These are phyloP conservation scores for Microdochium nivale DNA, from an alignment of 2,329 filamentous ascomycete genomes.

Conservation along the genomic window DNA sequence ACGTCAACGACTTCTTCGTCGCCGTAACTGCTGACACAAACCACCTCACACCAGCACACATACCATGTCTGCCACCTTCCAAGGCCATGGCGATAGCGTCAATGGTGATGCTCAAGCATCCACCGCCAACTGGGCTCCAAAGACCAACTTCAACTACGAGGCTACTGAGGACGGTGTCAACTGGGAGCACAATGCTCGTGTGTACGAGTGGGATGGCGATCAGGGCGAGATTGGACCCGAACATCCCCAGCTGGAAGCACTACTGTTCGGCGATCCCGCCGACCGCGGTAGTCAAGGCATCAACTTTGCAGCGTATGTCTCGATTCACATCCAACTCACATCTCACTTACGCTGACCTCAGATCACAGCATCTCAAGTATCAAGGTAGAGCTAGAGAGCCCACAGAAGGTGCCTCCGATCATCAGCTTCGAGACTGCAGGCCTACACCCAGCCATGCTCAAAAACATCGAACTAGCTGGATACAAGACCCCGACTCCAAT, in stretches of 20 bases:
- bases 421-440: constrained; percentile 64
- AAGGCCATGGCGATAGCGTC: background rate
- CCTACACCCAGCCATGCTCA: constrained; percentile 73
- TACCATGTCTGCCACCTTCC: background rate
- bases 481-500: constrained; percentile 76
- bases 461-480: constrained; percentile 66
- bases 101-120: constrained; percentile 5
- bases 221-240: constrained; percentile 76
- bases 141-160: constrained; percentile 39
- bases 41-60: background rate
- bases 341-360: background rate
- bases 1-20: too few relatives aligned
- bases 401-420: constrained; percentile 39
- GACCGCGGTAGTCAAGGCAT: constrained; percentile 44
- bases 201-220: constrained; percentile 82
- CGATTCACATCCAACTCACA: background rate
- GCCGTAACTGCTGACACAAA: too few relatives aligned
- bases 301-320: constrained; percentile 52
- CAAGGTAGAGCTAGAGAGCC: constrained; percentile 48
- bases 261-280: constrained; percentile 60
- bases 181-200: constrained; percentile 47
- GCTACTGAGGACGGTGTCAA: constrained; percentile 17
- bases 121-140: constrained; percentile 35
- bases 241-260: constrained; percentile 59
- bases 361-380: constrained; percentile 42